Base-by-base conservation (phyloP, 805 yeast genomes). In the Spathaspora gorwiae region DNA sequence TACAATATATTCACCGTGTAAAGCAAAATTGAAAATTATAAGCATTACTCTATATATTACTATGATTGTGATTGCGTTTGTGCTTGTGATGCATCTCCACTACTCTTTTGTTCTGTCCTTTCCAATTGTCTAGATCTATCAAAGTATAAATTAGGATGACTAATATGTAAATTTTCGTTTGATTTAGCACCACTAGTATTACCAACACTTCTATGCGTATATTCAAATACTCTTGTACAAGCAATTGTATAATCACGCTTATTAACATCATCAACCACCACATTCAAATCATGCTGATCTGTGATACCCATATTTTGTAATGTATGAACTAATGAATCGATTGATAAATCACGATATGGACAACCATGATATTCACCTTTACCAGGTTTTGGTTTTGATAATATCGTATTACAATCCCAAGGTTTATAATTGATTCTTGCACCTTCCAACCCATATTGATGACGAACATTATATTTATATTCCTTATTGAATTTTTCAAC, bases 371-470 rank as follows among this genome's bases (percentile, higher is more conserved):
- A 77, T 53, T 90, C 96, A 36, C 74, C 76, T 40, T 76, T 72
- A 39, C 73, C 67, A 0, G 95, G 90, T 51, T 82, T 77, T 7
- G 89, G 88, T 53, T 83, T 83, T 26, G 80, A 73, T 47, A 88
- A 64, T 36, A 94, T 88, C 1, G 84, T 81, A 35, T 80, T 78
- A 69, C 97, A 94, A 59, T 83, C 86, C 84, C 85, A 79, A 3
- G 98, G 96, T 55, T 79, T 79, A 65, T 89, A 90, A 55, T 89
- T 87, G 55, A 81, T 84, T 48, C 96, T 72, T 10, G 84, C 84
- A 54, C 99, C 99, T 66, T 88, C 97, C 47, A 88, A 71, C 40
- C 98, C 99, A 61, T 92, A 94, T 50, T 76, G 78, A 64, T 94
- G 97, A 48, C 96, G 77, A 57, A 94, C 80, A 55, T 87, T 87